Evolutionary conservation across 331 rosid species (phyloP).

Genomic region (Phaseolus coccineus): DNA sequence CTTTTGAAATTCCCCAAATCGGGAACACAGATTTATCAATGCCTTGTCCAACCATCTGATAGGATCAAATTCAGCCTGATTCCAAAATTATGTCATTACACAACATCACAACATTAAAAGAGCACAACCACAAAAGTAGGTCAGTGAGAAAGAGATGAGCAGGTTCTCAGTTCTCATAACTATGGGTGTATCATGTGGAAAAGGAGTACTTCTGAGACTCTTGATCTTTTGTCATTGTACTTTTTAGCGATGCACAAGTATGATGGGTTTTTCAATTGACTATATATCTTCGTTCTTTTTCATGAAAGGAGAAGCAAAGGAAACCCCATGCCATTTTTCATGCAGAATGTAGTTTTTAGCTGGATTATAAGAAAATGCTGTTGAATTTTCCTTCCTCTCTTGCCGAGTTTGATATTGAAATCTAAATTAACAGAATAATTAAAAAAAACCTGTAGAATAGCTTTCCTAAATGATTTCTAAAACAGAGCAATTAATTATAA

Average conservation of each 20-base stretch:
- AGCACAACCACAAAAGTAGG: conserved; percentile 30
- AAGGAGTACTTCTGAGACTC: conserved; percentile 10
- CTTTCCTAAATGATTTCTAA: no score
- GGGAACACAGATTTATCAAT: conserved; percentile 86
- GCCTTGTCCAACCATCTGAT: conserved; percentile 99
- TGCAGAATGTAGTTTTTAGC: no score
- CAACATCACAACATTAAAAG: conserved; percentile 39
- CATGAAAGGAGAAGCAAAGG: conserved; percentile 12
- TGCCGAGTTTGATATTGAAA: no score
- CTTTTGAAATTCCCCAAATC: conserved; percentile 92
- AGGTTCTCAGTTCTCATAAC: conserved; percentile 28
- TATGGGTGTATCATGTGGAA: neutral
- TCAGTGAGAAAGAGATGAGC: conserved; percentile 23
- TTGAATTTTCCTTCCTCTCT: no score
- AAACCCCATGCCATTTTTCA: conserved; percentile 1
- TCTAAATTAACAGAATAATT: no score
- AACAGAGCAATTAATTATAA: neutral
- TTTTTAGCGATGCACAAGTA: conserved; percentile 8
- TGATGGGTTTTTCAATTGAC: neutral
- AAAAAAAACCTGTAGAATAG: no score
- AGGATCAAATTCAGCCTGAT: conserved; percentile 98
- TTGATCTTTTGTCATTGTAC: neutral
- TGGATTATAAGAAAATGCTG: no score
- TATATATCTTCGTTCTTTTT: conserved; percentile 10
- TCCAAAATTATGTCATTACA: conserved; percentile 44